A percentile compares a stretch with the other conserved stretches of the same genome.
These are phyloP conservation scores for Cladosporium oxysporum DNA, from an alignment of 2,329 filamentous ascomycete species.

Conservation along the genomic window DNA sequence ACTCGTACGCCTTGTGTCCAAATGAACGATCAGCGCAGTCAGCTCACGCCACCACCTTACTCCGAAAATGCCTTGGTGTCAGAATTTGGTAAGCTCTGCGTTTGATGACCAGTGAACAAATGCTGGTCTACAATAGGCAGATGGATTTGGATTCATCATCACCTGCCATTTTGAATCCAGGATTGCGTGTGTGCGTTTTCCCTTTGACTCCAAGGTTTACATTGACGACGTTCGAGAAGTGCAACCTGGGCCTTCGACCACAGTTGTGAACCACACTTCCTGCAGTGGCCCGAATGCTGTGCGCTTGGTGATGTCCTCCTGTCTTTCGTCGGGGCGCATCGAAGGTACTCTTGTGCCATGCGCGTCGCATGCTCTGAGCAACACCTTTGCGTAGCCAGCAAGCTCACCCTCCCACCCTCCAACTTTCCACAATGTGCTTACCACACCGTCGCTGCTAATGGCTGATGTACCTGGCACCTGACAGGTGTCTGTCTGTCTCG, in stretches of 20 bases:
- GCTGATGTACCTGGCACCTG: constrained; percentile 5
- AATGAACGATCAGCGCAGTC: neutral
- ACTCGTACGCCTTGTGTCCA: neutral
- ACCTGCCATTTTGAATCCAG: neutral
- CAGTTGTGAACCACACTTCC: neutral
- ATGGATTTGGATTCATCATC: neutral
- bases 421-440: constrained; percentile 3
- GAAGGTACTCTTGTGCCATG: constrained; percentile 9
- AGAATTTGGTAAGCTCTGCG: neutral
- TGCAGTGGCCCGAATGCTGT: constrained; percentile 1
- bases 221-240: neutral
- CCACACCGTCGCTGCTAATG: neutral
- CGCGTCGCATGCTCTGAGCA: constrained; percentile 4
- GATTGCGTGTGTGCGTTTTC: neutral
- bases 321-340: neutral
- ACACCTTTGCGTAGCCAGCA: constrained; percentile 5
- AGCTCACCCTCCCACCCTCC: constrained; percentile 1
- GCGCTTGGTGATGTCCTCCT: neutral
- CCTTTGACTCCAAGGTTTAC: neutral
- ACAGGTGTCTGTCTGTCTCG: neutral
- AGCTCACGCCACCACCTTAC: constrained; percentile 2
- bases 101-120: neutral
- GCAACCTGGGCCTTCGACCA: neutral
- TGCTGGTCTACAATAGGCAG: neutral
- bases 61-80: neutral